Conservation (phyloP, 1,284 basidiomycete species). For the Caloboletus inedulis region DNA sequence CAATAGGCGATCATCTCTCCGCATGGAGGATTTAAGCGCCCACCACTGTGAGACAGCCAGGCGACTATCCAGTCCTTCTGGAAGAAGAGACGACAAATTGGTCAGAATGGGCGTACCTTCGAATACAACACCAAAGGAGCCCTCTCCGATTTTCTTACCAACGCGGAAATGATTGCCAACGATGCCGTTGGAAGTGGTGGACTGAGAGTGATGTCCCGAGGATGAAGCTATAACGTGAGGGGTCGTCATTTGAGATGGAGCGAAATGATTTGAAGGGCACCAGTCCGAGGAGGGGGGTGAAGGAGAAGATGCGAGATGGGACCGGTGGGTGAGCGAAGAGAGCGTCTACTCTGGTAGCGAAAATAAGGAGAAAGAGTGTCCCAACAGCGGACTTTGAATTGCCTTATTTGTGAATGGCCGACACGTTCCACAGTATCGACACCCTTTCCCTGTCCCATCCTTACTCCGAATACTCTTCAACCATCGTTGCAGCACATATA, state of each 20-base stretch:
- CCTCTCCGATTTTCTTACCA: slow-evolving; percentile 86
- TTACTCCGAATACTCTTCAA: background rate
- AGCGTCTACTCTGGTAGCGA: slow-evolving; percentile 25
- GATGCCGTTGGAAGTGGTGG: slow-evolving; percentile 61
- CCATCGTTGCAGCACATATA: background rate
- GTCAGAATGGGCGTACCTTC: slow-evolving; percentile 50
- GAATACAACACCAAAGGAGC: slow-evolving; percentile 81
- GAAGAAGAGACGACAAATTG: background rate
- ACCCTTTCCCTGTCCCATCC: background rate
- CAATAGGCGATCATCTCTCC: slow-evolving; percentile 2
- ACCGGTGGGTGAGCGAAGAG: slow-evolving; percentile 23
- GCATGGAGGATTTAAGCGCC: slow-evolving; percentile 19
- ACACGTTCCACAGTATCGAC: slow-evolving; percentile 29
- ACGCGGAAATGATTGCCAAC: slow-evolving; percentile 76
- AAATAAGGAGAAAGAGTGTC: slow-evolving; percentile 27
- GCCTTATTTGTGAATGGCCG: slow-evolving; percentile 18
- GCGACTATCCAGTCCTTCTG: slow-evolving; percentile 3
- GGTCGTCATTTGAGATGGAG: slow-evolving; percentile 53
- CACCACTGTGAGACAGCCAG: background rate
- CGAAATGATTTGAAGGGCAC: slow-evolving; percentile 17
- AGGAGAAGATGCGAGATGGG: slow-evolving; percentile 24
- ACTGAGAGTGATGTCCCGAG: slow-evolving; percentile 57
- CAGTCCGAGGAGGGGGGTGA: slow-evolving; percentile 29
- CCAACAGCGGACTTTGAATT: slow-evolving; percentile 36
- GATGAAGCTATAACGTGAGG: slow-evolving; percentile 76